These are phyloP conservation scores for Xylaria venustula DNA, from an alignment of 495 filamentous ascomycete genomes.

Conservation along the genomic window DNA sequence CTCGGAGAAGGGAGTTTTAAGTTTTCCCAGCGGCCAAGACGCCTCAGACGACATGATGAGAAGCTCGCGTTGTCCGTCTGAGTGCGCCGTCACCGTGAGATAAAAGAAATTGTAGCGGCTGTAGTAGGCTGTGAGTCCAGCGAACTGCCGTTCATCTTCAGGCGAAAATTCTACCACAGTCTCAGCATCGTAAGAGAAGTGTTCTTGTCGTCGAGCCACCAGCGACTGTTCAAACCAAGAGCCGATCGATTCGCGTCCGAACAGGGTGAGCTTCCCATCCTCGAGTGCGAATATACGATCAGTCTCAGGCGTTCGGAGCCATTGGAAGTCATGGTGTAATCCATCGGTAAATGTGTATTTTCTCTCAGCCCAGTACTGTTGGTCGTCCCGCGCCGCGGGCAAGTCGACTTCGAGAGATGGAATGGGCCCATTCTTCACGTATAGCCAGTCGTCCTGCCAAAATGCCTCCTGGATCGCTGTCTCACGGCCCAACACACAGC, in stretches of 20 bases:
- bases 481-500: slow-evolving; percentile 56
- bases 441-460: slow-evolving; percentile 57
- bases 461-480: slow-evolving; percentile 54
- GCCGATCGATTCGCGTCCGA: slow-evolving; percentile 51
- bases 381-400: slow-evolving; percentile 46
- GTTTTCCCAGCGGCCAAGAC: slow-evolving; percentile 46
- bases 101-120: slow-evolving; percentile 61
- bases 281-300: slow-evolving; percentile 49
- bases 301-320: slow-evolving; percentile 54
- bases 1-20: slow-evolving; percentile 34
- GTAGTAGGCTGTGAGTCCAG: slow-evolving; percentile 57
- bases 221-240: slow-evolving; percentile 58
- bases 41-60: slow-evolving; percentile 51
- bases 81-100: slow-evolving; percentile 52
- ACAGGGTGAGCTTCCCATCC: slow-evolving; percentile 39
- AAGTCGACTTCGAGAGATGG: slow-evolving; percentile 53
- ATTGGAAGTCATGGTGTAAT: slow-evolving; percentile 54
- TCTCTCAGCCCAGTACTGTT: slow-evolving; percentile 51
- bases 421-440: slow-evolving; percentile 54
- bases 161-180: slow-evolving; percentile 52
- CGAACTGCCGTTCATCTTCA: slow-evolving; percentile 54
- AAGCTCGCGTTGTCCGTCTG: slow-evolving; percentile 52
- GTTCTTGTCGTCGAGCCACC: slow-evolving; percentile 52
- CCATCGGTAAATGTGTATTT: slow-evolving; percentile 47
- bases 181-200: slow-evolving; percentile 58